Percentiles rank a stretch among this genome's conserved stretches.
phyloP scores from a whole-genome alignment of 2,329 filamentous ascomycete species.

The Xylariaceae sp. region DNA sequence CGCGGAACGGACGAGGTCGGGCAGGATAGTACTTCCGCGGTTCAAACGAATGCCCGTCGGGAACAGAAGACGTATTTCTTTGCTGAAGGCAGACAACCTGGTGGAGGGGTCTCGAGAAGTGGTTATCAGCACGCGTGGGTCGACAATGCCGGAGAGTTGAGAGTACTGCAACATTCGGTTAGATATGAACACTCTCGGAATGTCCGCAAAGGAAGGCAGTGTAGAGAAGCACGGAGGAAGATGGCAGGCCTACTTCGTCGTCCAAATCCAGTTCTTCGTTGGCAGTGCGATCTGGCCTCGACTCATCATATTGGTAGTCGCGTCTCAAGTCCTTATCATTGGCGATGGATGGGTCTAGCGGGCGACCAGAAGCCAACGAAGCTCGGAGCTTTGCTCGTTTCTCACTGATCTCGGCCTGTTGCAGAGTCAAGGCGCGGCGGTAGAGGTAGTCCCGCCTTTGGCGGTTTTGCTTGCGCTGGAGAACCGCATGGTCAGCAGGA shows the following conservation, averaged over 20 bases:
- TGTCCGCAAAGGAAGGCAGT: no score
- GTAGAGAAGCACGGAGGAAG: background rate
- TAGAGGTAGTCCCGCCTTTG: slow-evolving; percentile 83
- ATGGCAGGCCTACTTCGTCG: slow-evolving; percentile 50
- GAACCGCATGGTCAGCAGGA: slow-evolving; percentile 5
- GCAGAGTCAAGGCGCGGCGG: slow-evolving; percentile 74
- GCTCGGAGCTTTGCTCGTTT: slow-evolving; percentile 82
- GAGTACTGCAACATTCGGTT: slow-evolving; percentile 46
- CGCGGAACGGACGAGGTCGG: slow-evolving; percentile 76
- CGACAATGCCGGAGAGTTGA: slow-evolving; percentile 81
- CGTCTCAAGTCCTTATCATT: slow-evolving; percentile 78
- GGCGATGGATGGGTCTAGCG: slow-evolving; percentile 71
- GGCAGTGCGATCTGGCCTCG: slow-evolving; percentile 56
- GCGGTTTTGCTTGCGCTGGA: slow-evolving; percentile 62
- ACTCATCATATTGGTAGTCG: slow-evolving; percentile 93
- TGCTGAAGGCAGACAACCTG: slow-evolving; percentile 80
- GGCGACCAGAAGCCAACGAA: slow-evolving; percentile 82
- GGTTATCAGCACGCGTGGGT: slow-evolving; percentile 82
- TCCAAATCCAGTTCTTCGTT: slow-evolving; percentile 70
- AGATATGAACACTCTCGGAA: background rate
- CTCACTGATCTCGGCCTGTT: slow-evolving; percentile 87
- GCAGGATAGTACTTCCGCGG: slow-evolving; percentile 75
- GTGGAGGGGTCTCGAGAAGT: slow-evolving; percentile 84
- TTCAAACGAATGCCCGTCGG: slow-evolving; percentile 67
- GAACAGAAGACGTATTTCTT: slow-evolving; percentile 74